Conservation (phyloP, 352 stramenopile species). For the Phytophthora quininea region DNA sequence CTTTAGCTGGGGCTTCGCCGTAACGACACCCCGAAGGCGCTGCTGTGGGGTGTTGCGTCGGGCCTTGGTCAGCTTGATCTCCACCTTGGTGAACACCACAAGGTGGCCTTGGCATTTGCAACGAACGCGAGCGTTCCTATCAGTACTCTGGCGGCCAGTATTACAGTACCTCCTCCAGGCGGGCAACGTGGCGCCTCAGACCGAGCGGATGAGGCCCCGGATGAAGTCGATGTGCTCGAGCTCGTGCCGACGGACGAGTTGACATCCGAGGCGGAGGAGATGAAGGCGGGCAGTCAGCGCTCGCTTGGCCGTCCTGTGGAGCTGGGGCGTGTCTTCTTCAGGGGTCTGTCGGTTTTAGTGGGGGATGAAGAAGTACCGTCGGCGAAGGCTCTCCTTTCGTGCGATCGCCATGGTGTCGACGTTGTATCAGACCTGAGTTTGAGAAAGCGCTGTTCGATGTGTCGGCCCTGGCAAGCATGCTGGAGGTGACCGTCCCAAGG, state of each 20-base stretch:
- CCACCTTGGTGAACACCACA: slow-evolving; percentile 72
- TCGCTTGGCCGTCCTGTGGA: no score
- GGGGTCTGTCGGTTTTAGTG: no score
- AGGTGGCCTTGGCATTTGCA: slow-evolving; percentile 61
- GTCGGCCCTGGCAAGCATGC: not conserved
- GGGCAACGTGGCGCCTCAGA: slow-evolving; percentile 44
- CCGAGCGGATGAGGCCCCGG: slow-evolving; percentile 78
- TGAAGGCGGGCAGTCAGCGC: no score
- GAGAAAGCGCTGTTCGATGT: not conserved
- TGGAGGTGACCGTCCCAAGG: no score
- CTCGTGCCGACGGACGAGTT: slow-evolving; percentile 57
- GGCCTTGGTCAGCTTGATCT: slow-evolving; percentile 69
- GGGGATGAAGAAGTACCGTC: no score
- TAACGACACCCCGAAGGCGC: no score
- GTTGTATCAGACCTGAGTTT: slow-evolving; percentile 3
- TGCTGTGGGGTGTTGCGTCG: slow-evolving; percentile 44
- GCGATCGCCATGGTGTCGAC: not conserved
- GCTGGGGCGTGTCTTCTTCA: no score
- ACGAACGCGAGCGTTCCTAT: slow-evolving; percentile 2
- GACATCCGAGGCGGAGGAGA: slow-evolving; percentile 31
- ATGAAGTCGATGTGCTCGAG: slow-evolving; percentile 85
- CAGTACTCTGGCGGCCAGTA: slow-evolving; percentile 1
- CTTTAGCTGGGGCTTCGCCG: no score
- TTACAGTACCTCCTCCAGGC: slow-evolving; percentile 50
- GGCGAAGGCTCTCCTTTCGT: no score